Percentiles rank a stretch among this genome's conserved stretches.
These are phyloP conservation scores for Adansonia rubrostipa DNA, from an alignment of 441 rosid genomes.

Conservation along the genomic window DNA sequence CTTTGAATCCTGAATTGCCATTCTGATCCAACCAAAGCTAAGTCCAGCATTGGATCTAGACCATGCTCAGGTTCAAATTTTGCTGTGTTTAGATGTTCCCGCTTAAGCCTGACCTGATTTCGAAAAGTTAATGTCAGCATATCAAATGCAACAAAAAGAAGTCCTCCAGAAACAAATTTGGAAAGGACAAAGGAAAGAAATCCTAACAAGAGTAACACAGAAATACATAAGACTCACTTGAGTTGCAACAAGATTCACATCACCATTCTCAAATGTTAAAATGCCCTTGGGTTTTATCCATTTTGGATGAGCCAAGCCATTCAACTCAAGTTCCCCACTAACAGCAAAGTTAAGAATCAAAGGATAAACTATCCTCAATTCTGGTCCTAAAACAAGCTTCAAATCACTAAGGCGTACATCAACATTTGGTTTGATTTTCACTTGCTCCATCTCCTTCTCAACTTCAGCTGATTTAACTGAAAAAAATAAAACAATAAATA, in stretches of 20 bases:
- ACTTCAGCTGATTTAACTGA: constrained; percentile 74
- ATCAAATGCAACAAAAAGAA: constrained; percentile 21
- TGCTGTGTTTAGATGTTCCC: constrained; percentile 90
- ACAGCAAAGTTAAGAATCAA: constrained; percentile 91
- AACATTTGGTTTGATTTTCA: constrained; percentile 74
- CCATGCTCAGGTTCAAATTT: constrained; percentile 97
- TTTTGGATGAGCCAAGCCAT: constrained; percentile 94
- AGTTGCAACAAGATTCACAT: constrained; percentile 97
- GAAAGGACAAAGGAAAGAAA: constrained; percentile 4
- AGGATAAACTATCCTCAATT: constrained; percentile 91
- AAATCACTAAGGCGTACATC: constrained; percentile 90
- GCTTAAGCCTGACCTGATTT: constrained; percentile 86
- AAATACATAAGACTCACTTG: constrained; percentile 57
- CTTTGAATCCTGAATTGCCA: constrained; percentile 98
- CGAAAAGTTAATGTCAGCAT: constrained; percentile 24
- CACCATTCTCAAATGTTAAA: constrained; percentile 93
- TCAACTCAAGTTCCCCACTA: constrained; percentile 93
- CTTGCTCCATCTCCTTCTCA: constrained; percentile 73
- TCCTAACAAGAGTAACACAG: constrained; percentile 19
- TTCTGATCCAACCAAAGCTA: constrained; percentile 97
- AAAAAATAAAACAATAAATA: constrained; percentile 14
- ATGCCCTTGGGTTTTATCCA: constrained; percentile 87
- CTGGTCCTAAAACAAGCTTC: constrained; percentile 96
- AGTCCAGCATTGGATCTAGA: constrained; percentile 88
- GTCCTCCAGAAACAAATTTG: constrained; percentile 22